A percentile compares a stretch with the other conserved stretches of the same genome.
Evolutionary conservation across 352 stramenopile species (phyloP).

Genomic region (Phytophthora macrochlamydospora): DNA sequence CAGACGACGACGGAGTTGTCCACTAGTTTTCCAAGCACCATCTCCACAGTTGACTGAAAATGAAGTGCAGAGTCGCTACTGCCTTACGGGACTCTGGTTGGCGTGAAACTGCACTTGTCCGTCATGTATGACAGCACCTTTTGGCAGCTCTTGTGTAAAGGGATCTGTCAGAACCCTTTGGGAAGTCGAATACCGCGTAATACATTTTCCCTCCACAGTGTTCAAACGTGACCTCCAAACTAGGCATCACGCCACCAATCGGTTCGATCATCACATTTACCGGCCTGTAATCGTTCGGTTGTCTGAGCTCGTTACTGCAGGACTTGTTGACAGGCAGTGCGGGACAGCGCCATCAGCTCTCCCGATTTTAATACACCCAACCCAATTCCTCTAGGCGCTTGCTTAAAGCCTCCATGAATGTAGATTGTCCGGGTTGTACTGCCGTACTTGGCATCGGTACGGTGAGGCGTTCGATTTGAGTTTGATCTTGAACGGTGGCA

Average conservation of each 20-base stretch:
- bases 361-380: constrained; percentile 19
- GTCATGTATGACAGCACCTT: constrained; percentile 30
- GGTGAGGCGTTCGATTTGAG: constrained; percentile 13
- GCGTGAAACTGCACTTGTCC: constrained; percentile 19
- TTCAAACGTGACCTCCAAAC: constrained; percentile 8
- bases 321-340: constrained; percentile 20
- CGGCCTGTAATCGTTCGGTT: constrained; percentile 26
- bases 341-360: constrained; percentile 17
- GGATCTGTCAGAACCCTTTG: constrained; percentile 34
- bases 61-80: constrained; percentile 9
- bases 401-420: constrained; percentile 18
- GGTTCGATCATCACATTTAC: constrained; percentile 16
- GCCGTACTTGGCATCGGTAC: constrained; percentile 14
- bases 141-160: constrained; percentile 12
- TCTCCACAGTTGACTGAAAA: constrained; percentile 22
- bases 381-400: constrained; percentile 16
- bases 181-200: constrained; percentile 20
- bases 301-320: constrained; percentile 7
- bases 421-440: constrained; percentile 12
- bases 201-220: background rate
- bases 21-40: constrained; percentile 2
- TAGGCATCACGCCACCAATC: constrained; percentile 27
- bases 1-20: constrained; percentile 20
- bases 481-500: constrained; percentile 16
- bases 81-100: constrained; percentile 12